Conservation (phyloP, 129 eudicot species). For the Helianthus annuus region HanXRQr2.0-SUNRISE NC_035434.2:16100293-16100792, state of each 20-base stretch:
- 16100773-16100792: too few relatives aligned
- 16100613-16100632: conserved; percentile 33
- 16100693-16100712: conserved; percentile 26
- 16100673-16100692: conserved; percentile 30
- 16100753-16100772: neutral
- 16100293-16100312: neutral
- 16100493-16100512: neutral
- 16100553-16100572: conserved; percentile 27
- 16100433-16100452: neutral
- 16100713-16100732: conserved; percentile 35
- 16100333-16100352: neutral
- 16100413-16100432: neutral
- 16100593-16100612: conserved; percentile 45
- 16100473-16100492: neutral
- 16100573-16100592: conserved; percentile 31
- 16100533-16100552: neutral
- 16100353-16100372: conserved; percentile 27
- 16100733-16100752: conserved; percentile 12
- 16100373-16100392: neutral
- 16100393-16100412: neutral
- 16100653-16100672: conserved; percentile 4
- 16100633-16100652: conserved; percentile 6
- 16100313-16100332: neutral
- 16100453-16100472: neutral
- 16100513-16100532: neutral